phyloP scores from a whole-genome alignment of 2,329 filamentous ascomycete genomes.

The Lasiodiplodia hormozganensis region DNA sequence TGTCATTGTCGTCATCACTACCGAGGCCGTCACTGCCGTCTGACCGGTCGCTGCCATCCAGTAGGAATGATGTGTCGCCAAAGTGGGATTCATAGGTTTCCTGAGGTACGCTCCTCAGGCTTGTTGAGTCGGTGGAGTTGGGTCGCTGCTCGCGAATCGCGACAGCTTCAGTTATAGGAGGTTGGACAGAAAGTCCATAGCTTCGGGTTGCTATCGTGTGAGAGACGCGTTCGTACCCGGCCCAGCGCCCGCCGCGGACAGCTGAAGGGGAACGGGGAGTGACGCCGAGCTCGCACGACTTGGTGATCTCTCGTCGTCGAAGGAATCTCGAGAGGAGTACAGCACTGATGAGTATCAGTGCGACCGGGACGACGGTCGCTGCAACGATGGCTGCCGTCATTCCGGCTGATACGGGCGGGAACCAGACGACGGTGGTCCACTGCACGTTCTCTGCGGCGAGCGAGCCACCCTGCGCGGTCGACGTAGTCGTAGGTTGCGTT shows the following conservation, averaged over 20 bases:
- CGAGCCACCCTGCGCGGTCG: neutral
- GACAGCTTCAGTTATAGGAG: neutral
- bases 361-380: neutral
- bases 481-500: neutral
- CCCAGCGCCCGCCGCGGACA: neutral
- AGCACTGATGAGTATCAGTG: neutral
- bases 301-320: neutral
- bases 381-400: neutral
- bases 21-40: neutral
- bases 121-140: neutral
- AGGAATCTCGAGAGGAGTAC: neutral
- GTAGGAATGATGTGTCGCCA: neutral
- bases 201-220: neutral
- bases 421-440: slow-evolving; percentile 1
- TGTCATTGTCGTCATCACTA: neutral
- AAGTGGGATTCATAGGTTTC: neutral
- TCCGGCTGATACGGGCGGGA: neutral
- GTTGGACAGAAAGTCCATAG: neutral
- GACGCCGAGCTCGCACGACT: neutral
- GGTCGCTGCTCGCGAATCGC: neutral
- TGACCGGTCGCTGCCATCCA: neutral
- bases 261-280: neutral
- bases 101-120: neutral
- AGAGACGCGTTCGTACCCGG: neutral
- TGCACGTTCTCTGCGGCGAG: neutral